phyloP scores from a whole-genome alignment of 768 basidiomycete genomes.

The Tricholomella constricta region DNA sequence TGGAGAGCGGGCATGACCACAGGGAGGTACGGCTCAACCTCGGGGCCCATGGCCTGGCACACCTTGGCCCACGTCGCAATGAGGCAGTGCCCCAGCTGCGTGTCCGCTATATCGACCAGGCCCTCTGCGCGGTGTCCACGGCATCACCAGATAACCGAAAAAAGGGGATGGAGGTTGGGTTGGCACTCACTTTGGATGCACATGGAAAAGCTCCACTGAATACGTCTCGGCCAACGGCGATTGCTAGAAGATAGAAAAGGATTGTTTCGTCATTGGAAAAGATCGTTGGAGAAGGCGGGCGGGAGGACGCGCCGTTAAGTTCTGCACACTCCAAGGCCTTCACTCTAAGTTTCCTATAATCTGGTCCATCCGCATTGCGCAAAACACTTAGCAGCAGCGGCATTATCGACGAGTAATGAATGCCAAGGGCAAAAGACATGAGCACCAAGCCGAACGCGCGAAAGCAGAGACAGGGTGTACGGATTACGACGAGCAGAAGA shows the following conservation, averaged over 20 bases:
- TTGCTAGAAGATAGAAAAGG: constrained; percentile 50
- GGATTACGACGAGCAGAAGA: too few relatives aligned
- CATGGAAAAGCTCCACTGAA: constrained; percentile 78
- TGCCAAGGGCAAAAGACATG: too few relatives aligned
- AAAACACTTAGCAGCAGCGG: constrained; percentile 77
- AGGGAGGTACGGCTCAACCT: constrained; percentile 88
- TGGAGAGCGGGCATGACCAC: too few relatives aligned
- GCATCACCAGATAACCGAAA: not conserved
- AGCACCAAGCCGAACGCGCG: too few relatives aligned
- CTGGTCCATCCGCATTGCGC: too few relatives aligned
- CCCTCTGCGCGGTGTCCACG: constrained; percentile 48
- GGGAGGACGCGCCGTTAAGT: constrained; percentile 64
- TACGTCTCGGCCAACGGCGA: constrained; percentile 81
- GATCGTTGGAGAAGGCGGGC: not conserved
- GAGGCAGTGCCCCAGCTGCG: constrained; percentile 71
- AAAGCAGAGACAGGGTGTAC: too few relatives aligned
- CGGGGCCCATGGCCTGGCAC: constrained; percentile 79
- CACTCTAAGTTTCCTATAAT: too few relatives aligned
- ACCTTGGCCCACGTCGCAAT: constrained; percentile 90
- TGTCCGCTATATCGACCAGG: constrained; percentile 69
- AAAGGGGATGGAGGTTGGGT: constrained; percentile 58
- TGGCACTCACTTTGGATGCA: not conserved
- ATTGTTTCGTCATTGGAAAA: not conserved
- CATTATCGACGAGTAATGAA: constrained; percentile 81
- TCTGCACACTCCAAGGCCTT: constrained; percentile 94